A percentile compares a stretch with the other conserved stretches of the same genome.
Conservation (phyloP, 75 land plant species). For the Cryptomeria japonica region DNA sequence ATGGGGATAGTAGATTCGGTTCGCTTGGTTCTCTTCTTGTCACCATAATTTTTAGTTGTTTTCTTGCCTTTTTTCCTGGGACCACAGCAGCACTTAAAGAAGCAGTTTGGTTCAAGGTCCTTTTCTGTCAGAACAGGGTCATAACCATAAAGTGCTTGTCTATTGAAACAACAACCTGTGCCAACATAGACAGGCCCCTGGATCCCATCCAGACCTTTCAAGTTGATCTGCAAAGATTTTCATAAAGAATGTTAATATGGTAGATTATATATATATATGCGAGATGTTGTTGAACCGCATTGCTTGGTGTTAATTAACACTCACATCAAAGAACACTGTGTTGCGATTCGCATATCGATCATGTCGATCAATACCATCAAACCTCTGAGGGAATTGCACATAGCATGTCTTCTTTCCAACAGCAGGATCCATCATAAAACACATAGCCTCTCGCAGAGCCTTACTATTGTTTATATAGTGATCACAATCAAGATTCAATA, state of each 20-base stretch:
- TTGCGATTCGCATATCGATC: conserved; percentile 91
- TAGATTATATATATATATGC: background rate
- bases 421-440: conserved; percentile 88
- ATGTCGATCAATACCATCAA: conserved; percentile 83
- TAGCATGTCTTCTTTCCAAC: conserved; percentile 74
- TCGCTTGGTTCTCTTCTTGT: conserved; percentile 50
- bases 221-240: conserved; percentile 60
- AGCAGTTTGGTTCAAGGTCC: conserved; percentile 64
- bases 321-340: conserved; percentile 88
- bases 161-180: conserved; percentile 83
- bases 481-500: conserved; percentile 85
- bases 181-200: conserved; percentile 94
- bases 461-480: conserved; percentile 91
- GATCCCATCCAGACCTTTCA: conserved; percentile 86
- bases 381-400: conserved; percentile 85
- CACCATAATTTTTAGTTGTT: conserved; percentile 45
- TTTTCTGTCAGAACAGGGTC: conserved; percentile 72
- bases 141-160: conserved; percentile 94
- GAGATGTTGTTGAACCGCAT: background rate
- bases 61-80: conserved; percentile 57
- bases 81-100: conserved; percentile 71
- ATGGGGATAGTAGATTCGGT: conserved; percentile 87
- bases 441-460: conserved; percentile 84
- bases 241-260: background rate
- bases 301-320: conserved; percentile 6